A percentile compares a stretch with the other conserved stretches of the same genome.
Conservation (phyloP, 2,329 filamentous ascomycete genomes). For the Arthrobotrys iridis region DNA sequence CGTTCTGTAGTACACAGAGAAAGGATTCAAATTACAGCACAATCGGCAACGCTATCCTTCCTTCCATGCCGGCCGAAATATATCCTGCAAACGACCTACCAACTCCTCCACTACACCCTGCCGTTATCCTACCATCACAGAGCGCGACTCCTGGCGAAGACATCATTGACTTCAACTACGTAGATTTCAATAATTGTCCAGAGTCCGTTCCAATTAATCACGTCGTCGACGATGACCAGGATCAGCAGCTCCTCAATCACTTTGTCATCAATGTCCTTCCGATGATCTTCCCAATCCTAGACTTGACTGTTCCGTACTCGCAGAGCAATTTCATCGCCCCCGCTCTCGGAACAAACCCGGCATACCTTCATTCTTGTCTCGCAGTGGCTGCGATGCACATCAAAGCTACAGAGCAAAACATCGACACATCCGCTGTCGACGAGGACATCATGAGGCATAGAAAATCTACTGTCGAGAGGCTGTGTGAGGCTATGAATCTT, state of each 20-base stretch:
- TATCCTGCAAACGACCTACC: conserved; percentile 51
- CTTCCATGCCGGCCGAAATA: conserved; percentile 52
- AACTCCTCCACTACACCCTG: conserved; percentile 46
- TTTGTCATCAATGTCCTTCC: conserved; percentile 89
- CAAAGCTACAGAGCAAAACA: conserved; percentile 75
- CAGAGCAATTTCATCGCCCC: conserved; percentile 85
- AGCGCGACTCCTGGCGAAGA: conserved; percentile 50
- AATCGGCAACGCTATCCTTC: conserved; percentile 32
- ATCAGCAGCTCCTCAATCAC: conserved; percentile 86
- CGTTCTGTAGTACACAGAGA: conserved; percentile 38
- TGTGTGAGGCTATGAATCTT: conserved; percentile 81
- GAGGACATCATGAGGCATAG: conserved; percentile 92
- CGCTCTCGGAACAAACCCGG: conserved; percentile 88
- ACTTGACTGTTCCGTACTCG: conserved; percentile 86
- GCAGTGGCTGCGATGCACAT: conserved; percentile 92
- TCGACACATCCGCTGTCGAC: conserved; percentile 72
- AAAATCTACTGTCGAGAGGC: conserved; percentile 83
- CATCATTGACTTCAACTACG: conserved; percentile 53
- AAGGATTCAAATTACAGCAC: conserved; percentile 38
- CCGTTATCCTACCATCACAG: conserved; percentile 48
- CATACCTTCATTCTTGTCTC: conserved; percentile 93
- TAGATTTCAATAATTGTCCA: conserved; percentile 49
- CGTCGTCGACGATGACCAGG: conserved; percentile 76
- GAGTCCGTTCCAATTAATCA: conserved; percentile 51
- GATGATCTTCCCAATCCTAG: conserved; percentile 89